Base-by-base conservation (phyloP, 2,329 filamentous ascomycete species). In the Fusarium newnesense region DNA sequence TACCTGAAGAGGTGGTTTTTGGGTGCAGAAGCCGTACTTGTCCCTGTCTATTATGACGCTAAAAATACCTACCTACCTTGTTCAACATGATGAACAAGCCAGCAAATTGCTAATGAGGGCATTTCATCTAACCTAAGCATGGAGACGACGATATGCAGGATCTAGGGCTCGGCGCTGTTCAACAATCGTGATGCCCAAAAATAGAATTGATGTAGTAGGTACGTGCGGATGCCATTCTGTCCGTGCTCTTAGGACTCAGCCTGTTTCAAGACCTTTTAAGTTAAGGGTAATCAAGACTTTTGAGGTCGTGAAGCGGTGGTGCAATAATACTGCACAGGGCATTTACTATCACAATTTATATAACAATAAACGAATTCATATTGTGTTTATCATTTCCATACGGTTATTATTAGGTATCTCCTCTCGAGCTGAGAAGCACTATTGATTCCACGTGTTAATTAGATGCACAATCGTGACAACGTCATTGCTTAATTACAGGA, bases 11-110 rank as follows among this genome's bases (percentile, higher is more conserved):
- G 30, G 16, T 64, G 39, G 28, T 24, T 24, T 40, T 24, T 49
- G 24, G 19, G 16, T 34, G 40, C 44, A 34, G 21, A 32, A 42
- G 64, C 66, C 68, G 37, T 57, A 70, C 34, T 54, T 39, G 47
- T 28, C 21, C 68, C 68, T 54, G 68, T 61, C 67, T 54, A 71
- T 37, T 56, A 64, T 34, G 24, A n/a, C 64, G 43, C 69, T 67
- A 72, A 57, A 60, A 64, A 58, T 50, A 50, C 16, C 5, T 49
- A 18, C 18, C 24, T 28, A 19, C 46, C 15, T 21, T 44, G 11
- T 36, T 46, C n/a, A 26, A 21, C 39, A 34, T 26, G n/a, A 44
- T 44, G 28, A 19, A 19, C 30, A 32, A 37, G 32, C 32, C 34
- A 16, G 43, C 32, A 50, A 58, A 58, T 36, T 49, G 19, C 42